Percentiles rank a stretch among this genome's conserved stretches.
Conservation (phyloP, 352 stramenopile species). For the Pythium chondricola region DNA sequence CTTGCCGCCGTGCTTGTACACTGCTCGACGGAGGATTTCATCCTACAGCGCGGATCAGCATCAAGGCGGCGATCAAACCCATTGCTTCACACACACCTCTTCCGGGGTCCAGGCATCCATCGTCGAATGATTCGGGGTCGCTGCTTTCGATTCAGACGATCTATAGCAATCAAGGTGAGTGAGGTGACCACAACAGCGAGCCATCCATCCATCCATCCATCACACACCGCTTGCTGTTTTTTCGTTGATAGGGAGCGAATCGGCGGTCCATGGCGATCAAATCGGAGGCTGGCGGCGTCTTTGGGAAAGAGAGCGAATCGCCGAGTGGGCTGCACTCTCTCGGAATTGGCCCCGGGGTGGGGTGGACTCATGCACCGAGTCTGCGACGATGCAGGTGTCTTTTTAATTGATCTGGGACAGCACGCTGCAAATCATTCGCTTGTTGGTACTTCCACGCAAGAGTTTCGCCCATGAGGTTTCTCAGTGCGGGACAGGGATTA, state of each 20-base stretch:
- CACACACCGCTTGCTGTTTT: constrained; percentile 21
- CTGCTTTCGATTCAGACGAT: too few relatives aligned
- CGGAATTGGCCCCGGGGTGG: not conserved
- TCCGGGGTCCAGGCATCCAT: constrained; percentile 29
- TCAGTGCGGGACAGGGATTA: too few relatives aligned
- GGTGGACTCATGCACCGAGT: not conserved
- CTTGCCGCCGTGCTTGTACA: constrained; percentile 70
- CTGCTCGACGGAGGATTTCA: constrained; percentile 51
- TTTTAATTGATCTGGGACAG: not conserved
- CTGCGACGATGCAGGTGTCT: not conserved
- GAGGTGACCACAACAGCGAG: constrained; percentile 5
- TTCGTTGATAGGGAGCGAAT: constrained; percentile 24
- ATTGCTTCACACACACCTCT: constrained; percentile 24
- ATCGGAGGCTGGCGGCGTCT: too few relatives aligned
- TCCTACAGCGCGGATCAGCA: constrained; percentile 30
- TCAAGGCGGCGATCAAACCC: not conserved
- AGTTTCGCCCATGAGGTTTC: too few relatives aligned
- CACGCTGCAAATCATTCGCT: not conserved
- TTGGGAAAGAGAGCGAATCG: not conserved
- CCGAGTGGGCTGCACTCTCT: not conserved
- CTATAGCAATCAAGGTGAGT: constrained; percentile 6
- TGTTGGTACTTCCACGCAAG: too few relatives aligned
- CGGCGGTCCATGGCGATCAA: constrained; percentile 22
- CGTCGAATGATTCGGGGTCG: too few relatives aligned
- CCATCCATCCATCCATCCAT: constrained; percentile 19